phyloP scores from a whole-genome alignment of 2,329 filamentous ascomycete genomes.

The Colletotrichum trifolii region DNA sequence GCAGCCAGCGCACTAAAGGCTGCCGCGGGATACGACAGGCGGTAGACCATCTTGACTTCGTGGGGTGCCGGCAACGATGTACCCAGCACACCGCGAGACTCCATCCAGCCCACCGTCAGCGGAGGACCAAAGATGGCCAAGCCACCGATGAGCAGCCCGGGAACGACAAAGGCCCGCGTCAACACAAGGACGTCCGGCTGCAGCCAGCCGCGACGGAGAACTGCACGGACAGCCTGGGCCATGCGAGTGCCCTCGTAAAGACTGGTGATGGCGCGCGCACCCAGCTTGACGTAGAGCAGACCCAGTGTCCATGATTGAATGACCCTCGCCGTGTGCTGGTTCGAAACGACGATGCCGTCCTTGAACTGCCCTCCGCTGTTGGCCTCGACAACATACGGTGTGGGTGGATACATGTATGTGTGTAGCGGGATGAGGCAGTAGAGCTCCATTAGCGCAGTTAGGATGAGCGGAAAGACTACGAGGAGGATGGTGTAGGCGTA shows the following conservation, averaged over 20 bases:
- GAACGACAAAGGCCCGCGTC: conserved; percentile 88
- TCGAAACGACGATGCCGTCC: conserved; percentile 36
- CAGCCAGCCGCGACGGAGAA: conserved; percentile 80
- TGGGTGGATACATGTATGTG: conserved; percentile 72
- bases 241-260: conserved; percentile 77
- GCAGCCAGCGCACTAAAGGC: conserved; percentile 56
- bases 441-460: conserved; percentile 84
- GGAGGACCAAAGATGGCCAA: conserved; percentile 72
- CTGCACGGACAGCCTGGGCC: conserved; percentile 78
- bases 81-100: conserved; percentile 31
- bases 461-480: conserved; percentile 82
- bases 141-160: conserved; percentile 70
- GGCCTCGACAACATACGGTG: conserved; percentile 34
- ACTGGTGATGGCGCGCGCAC: conserved; percentile 74
- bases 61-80: conserved; percentile 36
- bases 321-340: conserved; percentile 79
- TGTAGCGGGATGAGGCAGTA: conserved; percentile 90
- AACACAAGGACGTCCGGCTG: conserved; percentile 82
- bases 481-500: conserved; percentile 83
- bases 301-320: conserved; percentile 96
- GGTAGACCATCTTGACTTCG: conserved; percentile 53
- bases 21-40: conserved; percentile 76
- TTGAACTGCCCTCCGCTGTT: conserved; percentile 40
- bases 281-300: conserved; percentile 88
- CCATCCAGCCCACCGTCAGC: conserved; percentile 39